Base-by-base conservation (phyloP, 2,329 filamentous ascomycete genomes). In the Penicillium hordei region DNA sequence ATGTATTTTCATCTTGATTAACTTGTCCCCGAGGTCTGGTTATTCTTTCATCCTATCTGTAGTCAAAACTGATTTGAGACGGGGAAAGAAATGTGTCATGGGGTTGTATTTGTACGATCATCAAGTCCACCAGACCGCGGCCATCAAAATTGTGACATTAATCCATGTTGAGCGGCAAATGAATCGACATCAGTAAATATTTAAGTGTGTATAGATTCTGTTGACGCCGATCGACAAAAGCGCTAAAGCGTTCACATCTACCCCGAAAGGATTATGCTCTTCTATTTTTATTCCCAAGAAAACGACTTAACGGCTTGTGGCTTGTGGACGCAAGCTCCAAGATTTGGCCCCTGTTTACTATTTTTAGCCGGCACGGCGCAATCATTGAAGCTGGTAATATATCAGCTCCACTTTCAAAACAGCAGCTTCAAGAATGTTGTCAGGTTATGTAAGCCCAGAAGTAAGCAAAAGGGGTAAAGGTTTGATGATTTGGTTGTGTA, bases 341-440 rank as follows among this genome's bases (percentile, higher is more conserved):
- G 34, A 45, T 39, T 36, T 34, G 36, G 42, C 49, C 42, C 49
- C 27, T 52, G 42, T 36, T 17, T 46, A n/a, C 55, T 56, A 56
- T 57, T 57, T 53, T 53, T 53, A 57, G 49, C 21, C 54, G 23
- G 27, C 17, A 15, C 36, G 34, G 23, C 15, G 17, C 21, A 17
- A 27, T 52, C 27, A 52, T 52, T 52, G 50, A 46, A 44, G 31
- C 31, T 36, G 31, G 21, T 4, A 36, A 27, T 43, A 55, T 43
- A n/a, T 34, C 19, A 46, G 23, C 42, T 52, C 55, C 55, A 57
- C 55, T 53, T 48, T 39, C 13, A 21, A 40, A 38, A 57, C 29
- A 40, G 23, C 36, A 15, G 40, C 48, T 19, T 38, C 39, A 52
- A 57, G 54, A 57, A 57, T 57, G 54, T 27, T 31, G 38, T 51